Percentiles rank a stretch among this genome's conserved stretches.
phyloP scores from a whole-genome alignment of 2,329 filamentous ascomycete genomes.

The Corinectria fuckeliana region DNA sequence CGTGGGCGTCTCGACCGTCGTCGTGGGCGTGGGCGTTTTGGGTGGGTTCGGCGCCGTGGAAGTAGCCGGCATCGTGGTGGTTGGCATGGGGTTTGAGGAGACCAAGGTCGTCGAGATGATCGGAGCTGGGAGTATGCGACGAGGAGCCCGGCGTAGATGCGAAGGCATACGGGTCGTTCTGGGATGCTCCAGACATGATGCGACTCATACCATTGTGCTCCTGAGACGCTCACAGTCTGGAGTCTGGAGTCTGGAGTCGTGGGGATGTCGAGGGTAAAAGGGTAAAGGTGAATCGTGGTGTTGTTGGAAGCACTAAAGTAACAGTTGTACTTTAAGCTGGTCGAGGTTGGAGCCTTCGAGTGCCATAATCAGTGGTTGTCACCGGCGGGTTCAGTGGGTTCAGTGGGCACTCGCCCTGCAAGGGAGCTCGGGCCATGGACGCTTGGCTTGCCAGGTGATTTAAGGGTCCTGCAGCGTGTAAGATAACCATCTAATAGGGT shows the following conservation, averaged over 20 bases:
- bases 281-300: background rate
- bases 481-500: too few species aligned
- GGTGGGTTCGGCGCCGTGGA: slow-evolving; percentile 28
- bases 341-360: too few species aligned
- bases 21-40: slow-evolving; percentile 5
- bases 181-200: slow-evolving; percentile 50
- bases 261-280: background rate
- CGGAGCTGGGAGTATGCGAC: slow-evolving; percentile 41
- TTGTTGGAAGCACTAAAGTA: background rate
- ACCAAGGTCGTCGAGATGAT: slow-evolving; percentile 56
- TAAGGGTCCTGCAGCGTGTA: too few species aligned
- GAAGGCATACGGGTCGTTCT: slow-evolving; percentile 44
- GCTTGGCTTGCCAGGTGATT: too few species aligned
- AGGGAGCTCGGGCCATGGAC: too few species aligned
- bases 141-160: slow-evolving; percentile 42
- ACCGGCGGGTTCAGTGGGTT: background rate
- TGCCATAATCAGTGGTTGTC: too few species aligned
- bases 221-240: slow-evolving; percentile 26
- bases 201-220: slow-evolving; percentile 46
- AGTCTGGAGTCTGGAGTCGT: slow-evolving; percentile 20
- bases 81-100: slow-evolving; percentile 49
- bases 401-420: too few species aligned
- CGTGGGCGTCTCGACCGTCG: slow-evolving; percentile 26
- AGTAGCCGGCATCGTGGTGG: slow-evolving; percentile 45
- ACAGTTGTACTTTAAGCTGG: background rate